A percentile compares a stretch with the other conserved stretches of the same genome.
phyloP scores from a whole-genome alignment of 2,329 filamentous ascomycete species.

The Shiraia sp. region DNA sequence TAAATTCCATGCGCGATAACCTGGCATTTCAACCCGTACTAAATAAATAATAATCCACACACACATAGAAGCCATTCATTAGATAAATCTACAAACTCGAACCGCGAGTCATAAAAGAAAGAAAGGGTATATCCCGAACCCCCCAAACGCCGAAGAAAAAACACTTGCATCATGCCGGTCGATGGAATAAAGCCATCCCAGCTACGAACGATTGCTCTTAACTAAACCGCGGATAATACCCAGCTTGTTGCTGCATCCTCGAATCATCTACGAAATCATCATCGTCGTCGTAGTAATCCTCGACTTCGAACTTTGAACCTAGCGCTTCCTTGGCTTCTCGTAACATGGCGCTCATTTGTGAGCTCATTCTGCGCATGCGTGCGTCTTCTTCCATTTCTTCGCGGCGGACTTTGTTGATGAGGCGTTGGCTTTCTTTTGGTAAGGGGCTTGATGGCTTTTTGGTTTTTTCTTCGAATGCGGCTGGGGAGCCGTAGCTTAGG shows the following conservation, averaged over 20 bases:
- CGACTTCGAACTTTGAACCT: slow-evolving; percentile 54
- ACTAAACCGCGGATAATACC: slow-evolving; percentile 5
- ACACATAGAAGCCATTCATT: too few relatives aligned
- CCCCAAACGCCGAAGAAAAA: slow-evolving; percentile 1
- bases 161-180: neutral
- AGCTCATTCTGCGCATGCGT: slow-evolving; percentile 78
- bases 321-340: slow-evolving; percentile 84
- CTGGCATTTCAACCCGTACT: too few relatives aligned
- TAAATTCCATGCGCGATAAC: too few relatives aligned
- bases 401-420: slow-evolving; percentile 71
- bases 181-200: neutral
- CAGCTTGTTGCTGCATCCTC: slow-evolving; percentile 4
- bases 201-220: neutral
- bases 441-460: slow-evolving; percentile 34
- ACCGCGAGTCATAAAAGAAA: too few relatives aligned
- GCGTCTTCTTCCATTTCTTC: slow-evolving; percentile 80
- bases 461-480: slow-evolving; percentile 21
- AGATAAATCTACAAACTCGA: too few relatives aligned
- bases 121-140: slow-evolving; percentile 2
- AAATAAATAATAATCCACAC: too few relatives aligned
- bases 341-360: slow-evolving; percentile 82
- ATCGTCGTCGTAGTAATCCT: slow-evolving; percentile 34
- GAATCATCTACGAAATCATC: slow-evolving; percentile 2
- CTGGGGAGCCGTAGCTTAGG: slow-evolving; percentile 38
- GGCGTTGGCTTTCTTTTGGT: slow-evolving; percentile 70